These are phyloP conservation scores for Beta lomatogona DNA, from an alignment of 179 eudicot species.

Conservation along the genomic window DNA sequence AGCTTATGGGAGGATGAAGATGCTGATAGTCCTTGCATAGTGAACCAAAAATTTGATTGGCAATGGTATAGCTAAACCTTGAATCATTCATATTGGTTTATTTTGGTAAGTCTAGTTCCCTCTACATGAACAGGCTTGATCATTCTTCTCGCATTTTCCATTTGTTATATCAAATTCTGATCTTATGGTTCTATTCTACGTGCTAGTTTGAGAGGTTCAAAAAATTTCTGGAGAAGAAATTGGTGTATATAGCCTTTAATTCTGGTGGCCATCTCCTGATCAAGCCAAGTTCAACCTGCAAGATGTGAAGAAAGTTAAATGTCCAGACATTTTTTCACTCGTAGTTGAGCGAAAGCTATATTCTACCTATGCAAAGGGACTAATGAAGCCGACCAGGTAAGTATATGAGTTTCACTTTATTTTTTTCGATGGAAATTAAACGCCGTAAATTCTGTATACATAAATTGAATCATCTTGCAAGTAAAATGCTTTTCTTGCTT, in stretches of 20 bases:
- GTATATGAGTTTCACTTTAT: background rate
- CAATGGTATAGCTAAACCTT: background rate
- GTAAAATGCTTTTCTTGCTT: background rate
- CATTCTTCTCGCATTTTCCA: background rate
- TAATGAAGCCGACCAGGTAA: background rate
- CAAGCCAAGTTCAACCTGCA: background rate
- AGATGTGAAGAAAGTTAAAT: background rate
- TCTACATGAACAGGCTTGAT: background rate
- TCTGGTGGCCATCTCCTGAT: background rate
- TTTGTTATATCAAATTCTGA: background rate
- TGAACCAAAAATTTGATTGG: background rate
- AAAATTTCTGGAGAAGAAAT: background rate
- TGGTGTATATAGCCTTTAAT: background rate
- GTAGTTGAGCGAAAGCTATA: background rate
- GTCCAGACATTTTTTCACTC: no score
- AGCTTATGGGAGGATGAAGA: background rate
- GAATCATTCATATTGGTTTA: background rate
- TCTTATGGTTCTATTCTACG: background rate
- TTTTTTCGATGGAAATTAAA: background rate
- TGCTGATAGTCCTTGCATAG: background rate
- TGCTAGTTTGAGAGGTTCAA: background rate
- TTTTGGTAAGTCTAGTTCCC: slow-evolving; percentile 5
- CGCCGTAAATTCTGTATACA: background rate
- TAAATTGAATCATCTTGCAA: background rate
- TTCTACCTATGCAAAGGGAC: background rate